These are phyloP conservation scores for Hordeum pubiflorum DNA, from an alignment of 202 grass and related monocot genomes.

Conservation along the genomic window DNA sequence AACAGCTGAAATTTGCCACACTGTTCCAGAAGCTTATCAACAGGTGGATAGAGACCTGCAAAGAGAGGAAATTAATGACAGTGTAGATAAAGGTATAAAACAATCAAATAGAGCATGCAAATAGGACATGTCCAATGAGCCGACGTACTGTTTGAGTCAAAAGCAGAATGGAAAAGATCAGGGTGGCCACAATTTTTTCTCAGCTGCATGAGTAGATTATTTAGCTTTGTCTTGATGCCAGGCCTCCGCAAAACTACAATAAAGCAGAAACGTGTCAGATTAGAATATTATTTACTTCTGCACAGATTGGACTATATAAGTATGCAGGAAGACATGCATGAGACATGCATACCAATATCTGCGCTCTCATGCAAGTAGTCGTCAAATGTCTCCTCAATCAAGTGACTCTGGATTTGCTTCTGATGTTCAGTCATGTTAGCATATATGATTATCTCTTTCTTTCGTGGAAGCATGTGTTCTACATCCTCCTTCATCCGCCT, in stretches of 20 bases:
- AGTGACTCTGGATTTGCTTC: conserved; percentile 75
- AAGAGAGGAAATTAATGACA: conserved; percentile 1
- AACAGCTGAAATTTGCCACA: conserved; percentile 86
- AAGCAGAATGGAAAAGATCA: conserved; percentile 74
- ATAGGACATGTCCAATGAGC: conserved; percentile 5
- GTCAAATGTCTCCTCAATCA: conserved; percentile 70
- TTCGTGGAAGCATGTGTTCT: conserved; percentile 81
- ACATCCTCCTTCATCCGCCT: conserved; percentile 96
- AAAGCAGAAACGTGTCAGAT: background rate
- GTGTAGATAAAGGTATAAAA: background rate
- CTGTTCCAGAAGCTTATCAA: conserved; percentile 69
- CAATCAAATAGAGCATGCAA: background rate
- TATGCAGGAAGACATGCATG: background rate
- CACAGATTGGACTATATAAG: background rate
- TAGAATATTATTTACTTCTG: background rate
- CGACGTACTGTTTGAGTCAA: conserved; percentile 33
- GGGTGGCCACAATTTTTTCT: conserved; percentile 86
- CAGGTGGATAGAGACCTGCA: conserved; percentile 59
- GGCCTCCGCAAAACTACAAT: conserved; percentile 43
- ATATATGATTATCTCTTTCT: conserved; percentile 99
- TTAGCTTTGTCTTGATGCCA: conserved; percentile 62
- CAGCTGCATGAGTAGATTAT: conserved; percentile 76
- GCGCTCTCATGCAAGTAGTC: conserved; percentile 52
- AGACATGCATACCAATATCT: conserved; percentile 35
- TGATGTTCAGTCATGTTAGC: conserved; percentile 90